Conservation (phyloP, 202 grass and related monocot genomes). For the Elaeis oleifera region DNA sequence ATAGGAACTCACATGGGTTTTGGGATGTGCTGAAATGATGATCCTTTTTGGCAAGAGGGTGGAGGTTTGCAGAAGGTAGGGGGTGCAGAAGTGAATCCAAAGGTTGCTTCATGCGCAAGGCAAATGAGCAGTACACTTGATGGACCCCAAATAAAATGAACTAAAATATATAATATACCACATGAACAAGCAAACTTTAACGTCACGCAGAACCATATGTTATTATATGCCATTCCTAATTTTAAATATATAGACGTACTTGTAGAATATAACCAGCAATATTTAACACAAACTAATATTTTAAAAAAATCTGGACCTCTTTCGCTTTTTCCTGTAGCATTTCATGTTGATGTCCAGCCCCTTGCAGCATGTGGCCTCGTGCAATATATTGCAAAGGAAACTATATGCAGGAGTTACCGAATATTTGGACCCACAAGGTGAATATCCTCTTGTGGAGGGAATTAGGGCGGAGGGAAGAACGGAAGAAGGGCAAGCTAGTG, state of each 20-base stretch:
- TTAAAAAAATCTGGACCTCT: neutral
- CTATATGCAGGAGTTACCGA: no score
- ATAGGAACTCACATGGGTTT: slow-evolving; percentile 70
- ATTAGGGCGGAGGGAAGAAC: no score
- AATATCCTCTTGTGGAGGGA: no score
- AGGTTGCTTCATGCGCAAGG: slow-evolving; percentile 85
- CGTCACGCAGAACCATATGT: slow-evolving; percentile 29
- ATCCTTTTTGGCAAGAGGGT: slow-evolving; percentile 54
- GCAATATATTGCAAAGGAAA: no score
- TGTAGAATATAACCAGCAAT: neutral
- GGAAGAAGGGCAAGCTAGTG: slow-evolving; percentile 11
- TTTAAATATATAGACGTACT: slow-evolving; percentile 3
- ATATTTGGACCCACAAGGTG: no score
- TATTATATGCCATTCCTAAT: no score
- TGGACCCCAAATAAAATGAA: slow-evolving; percentile 57
- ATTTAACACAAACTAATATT: slow-evolving; percentile 7
- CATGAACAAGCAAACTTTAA: slow-evolving; percentile 51
- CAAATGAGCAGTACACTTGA: slow-evolving; percentile 76
- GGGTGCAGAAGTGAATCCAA: slow-evolving; percentile 33
- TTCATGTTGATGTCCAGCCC: neutral
- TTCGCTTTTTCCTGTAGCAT: slow-evolving; percentile 5
- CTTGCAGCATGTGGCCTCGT: neutral
- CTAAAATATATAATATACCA: slow-evolving; percentile 41
- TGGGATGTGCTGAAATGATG: slow-evolving; percentile 81
- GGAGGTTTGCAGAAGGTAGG: slow-evolving; percentile 30